Evolutionary conservation across 129 eudicot species (phyloP).

Genomic region (Mikania micrantha): DNA sequence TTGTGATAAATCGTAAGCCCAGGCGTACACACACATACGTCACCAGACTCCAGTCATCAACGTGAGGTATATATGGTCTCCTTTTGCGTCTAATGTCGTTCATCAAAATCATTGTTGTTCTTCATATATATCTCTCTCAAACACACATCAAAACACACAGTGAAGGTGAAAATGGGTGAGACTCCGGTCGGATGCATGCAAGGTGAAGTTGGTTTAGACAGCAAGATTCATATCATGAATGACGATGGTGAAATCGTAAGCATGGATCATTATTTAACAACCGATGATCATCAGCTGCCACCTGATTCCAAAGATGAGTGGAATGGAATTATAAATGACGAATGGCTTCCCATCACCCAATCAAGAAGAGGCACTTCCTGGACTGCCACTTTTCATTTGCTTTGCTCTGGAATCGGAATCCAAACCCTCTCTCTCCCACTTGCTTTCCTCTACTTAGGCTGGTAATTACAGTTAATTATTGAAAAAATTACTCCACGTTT

Average conservation of each 20-base stretch:
- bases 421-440: conserved; percentile 50
- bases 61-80: background rate
- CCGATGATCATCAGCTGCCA: no score
- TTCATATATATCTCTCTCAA: background rate
- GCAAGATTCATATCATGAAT: conserved; percentile 11
- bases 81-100: background rate
- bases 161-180: background rate
- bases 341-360: conserved; percentile 49
- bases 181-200: background rate
- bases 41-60: background rate
- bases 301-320: background rate
- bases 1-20: background rate
- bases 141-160: no score
- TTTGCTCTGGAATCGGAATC: conserved; percentile 46
- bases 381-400: conserved; percentile 36
- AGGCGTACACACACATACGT: background rate
- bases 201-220: background rate
- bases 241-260: conserved; percentile 4
- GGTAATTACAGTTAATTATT: no score
- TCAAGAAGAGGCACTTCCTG: conserved; percentile 41
- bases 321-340: conserved; percentile 20
- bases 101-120: background rate
- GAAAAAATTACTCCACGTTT: no score
- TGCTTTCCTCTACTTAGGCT: conserved; percentile 46
- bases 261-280: no score